A percentile compares a stretch with the other conserved stretches of the same genome.
Conservation (phyloP, 768 basidiomycete genomes). For the Termitomyces sp. region DNA sequence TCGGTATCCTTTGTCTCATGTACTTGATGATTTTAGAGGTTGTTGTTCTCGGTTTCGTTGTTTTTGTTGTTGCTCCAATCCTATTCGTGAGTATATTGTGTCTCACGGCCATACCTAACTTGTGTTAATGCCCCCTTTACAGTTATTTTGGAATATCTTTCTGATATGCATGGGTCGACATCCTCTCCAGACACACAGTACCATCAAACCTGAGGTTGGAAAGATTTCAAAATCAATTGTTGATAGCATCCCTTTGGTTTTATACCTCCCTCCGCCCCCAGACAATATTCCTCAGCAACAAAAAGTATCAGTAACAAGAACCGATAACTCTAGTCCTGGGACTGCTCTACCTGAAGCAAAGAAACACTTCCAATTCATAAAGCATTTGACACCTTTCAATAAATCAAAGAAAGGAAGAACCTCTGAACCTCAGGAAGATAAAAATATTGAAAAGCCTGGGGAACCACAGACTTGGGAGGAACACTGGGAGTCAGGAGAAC, state of each 20-base stretch:
- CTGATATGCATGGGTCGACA: conserved; percentile 76
- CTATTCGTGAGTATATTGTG: conserved; percentile 54
- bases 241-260: conserved; percentile 75
- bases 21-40: conserved; percentile 70
- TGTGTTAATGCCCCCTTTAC: neutral
- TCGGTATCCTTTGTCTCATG: conserved; percentile 73
- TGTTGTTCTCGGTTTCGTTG: conserved; percentile 64
- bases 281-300: conserved; percentile 27
- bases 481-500: conserved; percentile 69
- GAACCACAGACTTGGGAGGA: conserved; percentile 62
- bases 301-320: conserved; percentile 36
- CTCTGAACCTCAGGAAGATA: conserved; percentile 1
- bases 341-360: conserved; percentile 25
- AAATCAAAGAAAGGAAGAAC: conserved; percentile 10
- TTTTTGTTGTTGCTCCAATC: conserved; percentile 76
- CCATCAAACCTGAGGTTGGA: conserved; percentile 74
- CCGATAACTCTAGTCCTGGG: conserved; percentile 59
- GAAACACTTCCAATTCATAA: conserved; percentile 51
- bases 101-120: neutral
- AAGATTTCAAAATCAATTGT: conserved; percentile 68
- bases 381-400: conserved; percentile 21
- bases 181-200: conserved; percentile 65
- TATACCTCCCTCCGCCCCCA: conserved; percentile 80
- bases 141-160: conserved; percentile 77
- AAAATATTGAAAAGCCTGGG: conserved; percentile 10